Conservation (phyloP, 2,329 filamentous ascomycete species). For the Trichoderma sp. region DNA sequence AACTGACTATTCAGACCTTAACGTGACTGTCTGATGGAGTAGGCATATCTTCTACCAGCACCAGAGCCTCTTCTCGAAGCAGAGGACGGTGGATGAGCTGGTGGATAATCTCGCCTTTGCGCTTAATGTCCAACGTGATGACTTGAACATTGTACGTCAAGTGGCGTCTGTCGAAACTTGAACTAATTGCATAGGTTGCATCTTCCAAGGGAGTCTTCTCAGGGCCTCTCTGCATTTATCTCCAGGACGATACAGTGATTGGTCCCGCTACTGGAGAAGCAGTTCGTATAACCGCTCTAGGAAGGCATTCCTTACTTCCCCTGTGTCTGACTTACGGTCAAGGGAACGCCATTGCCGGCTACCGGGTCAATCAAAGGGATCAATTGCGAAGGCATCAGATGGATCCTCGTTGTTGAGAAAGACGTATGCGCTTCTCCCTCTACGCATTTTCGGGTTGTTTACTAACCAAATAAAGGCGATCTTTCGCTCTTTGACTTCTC, state of each 20-base stretch:
- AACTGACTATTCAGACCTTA: not conserved
- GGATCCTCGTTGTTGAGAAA: constrained; percentile 78
- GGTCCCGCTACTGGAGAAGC: constrained; percentile 38
- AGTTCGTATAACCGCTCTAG: constrained; percentile 32
- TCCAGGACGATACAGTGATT: constrained; percentile 48
- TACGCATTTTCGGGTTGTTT: not conserved
- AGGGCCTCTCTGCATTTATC: constrained; percentile 57
- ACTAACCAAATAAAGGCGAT: constrained; percentile 59
- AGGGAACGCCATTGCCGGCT: constrained; percentile 66
- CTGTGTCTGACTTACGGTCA: constrained; percentile 26
- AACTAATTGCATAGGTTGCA: constrained; percentile 60
- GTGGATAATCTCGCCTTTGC: constrained; percentile 76
- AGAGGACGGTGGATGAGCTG: constrained; percentile 68
- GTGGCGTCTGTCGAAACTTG: not conserved
- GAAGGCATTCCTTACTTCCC: not conserved
- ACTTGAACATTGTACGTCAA: constrained; percentile 67
- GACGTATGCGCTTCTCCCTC: constrained; percentile 54
- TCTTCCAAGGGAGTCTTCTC: constrained; percentile 71
- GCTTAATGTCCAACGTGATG: constrained; percentile 63
- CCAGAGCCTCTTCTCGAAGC: constrained; percentile 69
- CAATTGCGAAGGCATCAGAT: constrained; percentile 54
- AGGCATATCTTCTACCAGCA: constrained; percentile 83
- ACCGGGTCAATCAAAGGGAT: constrained; percentile 53
- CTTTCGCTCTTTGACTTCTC: constrained; percentile 66
- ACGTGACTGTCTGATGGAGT: not conserved